These are phyloP conservation scores for Babesia caballi DNA, from an alignment of 169 alveolate species.

Conservation along the genomic window DNA sequence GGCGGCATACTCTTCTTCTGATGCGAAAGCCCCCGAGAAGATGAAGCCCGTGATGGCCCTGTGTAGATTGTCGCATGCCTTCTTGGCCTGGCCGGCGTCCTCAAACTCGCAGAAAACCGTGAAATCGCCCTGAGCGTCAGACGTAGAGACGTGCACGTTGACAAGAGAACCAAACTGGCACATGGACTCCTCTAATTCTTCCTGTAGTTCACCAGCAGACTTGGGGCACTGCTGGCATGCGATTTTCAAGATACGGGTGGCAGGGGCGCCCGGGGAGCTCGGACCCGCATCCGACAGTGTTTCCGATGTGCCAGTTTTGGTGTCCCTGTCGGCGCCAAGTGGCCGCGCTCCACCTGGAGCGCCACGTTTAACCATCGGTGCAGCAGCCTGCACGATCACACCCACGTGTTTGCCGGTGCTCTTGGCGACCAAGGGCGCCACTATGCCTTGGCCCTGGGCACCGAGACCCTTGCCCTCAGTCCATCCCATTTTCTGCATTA, in stretches of 20 bases:
- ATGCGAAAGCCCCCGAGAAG: background rate
- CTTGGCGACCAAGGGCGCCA: constrained; percentile 81
- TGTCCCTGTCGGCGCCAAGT: background rate
- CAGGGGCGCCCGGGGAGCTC: background rate
- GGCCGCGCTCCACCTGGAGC: background rate
- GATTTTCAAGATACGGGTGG: constrained; percentile 3
- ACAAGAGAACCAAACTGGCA: constrained; percentile 52
- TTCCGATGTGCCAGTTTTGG: background rate
- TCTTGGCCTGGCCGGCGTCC: constrained; percentile 37
- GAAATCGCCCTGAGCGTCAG: background rate
- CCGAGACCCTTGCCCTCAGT: constrained; percentile 87
- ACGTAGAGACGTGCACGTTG: background rate
- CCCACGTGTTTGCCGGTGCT: constrained; percentile 80
- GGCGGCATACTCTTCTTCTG: constrained; percentile 12
- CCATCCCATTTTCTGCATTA: constrained; percentile 90
- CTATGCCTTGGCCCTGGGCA: constrained; percentile 82
- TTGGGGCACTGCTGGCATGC: background rate
- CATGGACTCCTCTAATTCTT: constrained; percentile 39
- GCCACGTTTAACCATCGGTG: background rate
- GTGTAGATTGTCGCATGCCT: background rate
- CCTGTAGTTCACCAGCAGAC: constrained; percentile 8
- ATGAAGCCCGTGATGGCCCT: background rate
- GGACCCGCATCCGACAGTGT: background rate
- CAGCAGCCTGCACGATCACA: constrained; percentile 74
- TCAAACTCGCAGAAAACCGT: constrained; percentile 50